Base-by-base conservation (phyloP, 2,329 filamentous ascomycete species). In the Fusarium pseudonygamai region DNA sequence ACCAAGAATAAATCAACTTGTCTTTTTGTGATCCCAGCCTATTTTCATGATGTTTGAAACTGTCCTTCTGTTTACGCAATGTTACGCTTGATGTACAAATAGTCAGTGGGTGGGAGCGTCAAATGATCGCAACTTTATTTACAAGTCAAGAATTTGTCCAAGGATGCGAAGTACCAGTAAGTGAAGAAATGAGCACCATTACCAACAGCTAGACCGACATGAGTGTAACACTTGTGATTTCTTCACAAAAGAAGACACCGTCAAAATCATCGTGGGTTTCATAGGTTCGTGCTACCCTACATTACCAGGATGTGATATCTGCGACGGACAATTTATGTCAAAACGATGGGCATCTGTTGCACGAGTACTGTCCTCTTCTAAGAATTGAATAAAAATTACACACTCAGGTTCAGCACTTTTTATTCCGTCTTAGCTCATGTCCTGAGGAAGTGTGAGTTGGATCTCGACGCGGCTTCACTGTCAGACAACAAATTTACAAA, bases 1-100 rank as follows among this genome's bases (percentile, higher is more conserved):
- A 58, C 50, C 50, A 58, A 58, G 28, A 60, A 56, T 56, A 60
- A 60, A 60, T 55, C 37, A 30, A 34, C 37, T 56, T 26, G 36
- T 30, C 12, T 60, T 56, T 42, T 56, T 34, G 24, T 30, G 49
- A 42, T 34, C 30, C 15, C 15, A 30, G 18, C 14, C 10, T 14
- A 30, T 55, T 13, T 40, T 18, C 9, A 55, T 42, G 26, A 42
- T 53, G 13, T 22, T 22, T 42, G 34, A n/a, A n/a, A 14, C 20
- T 42, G 15, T 14, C 8, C 4, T 55, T 10, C 18, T 40, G 20
- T 12, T 55, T 13, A 15, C 26, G 36, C 14, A 39, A n/a, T n/a
- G 26, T 40, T 28, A 15, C 6, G 22, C 24, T 28, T 22, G 24
- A 39, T 28, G 20, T 18, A 39, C 24, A 22, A 26, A 28, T n/a